Base-by-base conservation (phyloP, 2,329 filamentous ascomycete genomes). In the Aspergillus sojae region DNA sequence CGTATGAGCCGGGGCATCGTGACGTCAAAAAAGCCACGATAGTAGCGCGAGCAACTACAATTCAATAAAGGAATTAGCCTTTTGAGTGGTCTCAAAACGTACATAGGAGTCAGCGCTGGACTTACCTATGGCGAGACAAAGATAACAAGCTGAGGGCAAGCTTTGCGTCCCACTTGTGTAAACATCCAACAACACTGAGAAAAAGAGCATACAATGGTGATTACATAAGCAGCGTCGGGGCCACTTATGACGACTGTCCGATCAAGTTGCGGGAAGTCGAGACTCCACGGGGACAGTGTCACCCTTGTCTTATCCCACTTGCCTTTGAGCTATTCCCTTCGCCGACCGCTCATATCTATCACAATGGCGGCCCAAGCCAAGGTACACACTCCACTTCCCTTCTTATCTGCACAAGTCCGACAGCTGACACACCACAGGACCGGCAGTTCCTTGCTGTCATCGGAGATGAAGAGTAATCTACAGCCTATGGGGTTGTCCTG, bases 371-470 rank as follows among this genome's bases (percentile, higher is more conserved):
- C 87, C 69, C 81, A 86, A 62, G 76, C 87, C 65, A 88, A 88
- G 77, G 79, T 81, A 76, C 58, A 62, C 48, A 36, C 39, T 4
- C 62, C 62, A 57, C 58, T 52, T 61, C 57, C 57, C 59, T 43
- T n/a, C 46, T 39, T 16, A 34, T 14, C 45, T 53, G 41, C 50
- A 52, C n/a, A 11, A 32, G 53, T 55, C 30, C 43, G 32, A 46
- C 34, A 26, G 60, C 63, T 67, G 46, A 67, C 79, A 39, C 32
- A 55, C 57, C 64, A 61, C 60, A 93, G 82, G 93, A 98, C 81
- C 88, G 95, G 74, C 91, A 99, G 81, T 97, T 99, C 77, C 88
- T 99, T 63, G 95, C 95, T 68, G 94, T 99, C 56, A 99, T 99
- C 76, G 95, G 95, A 58, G 95, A 99, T 79, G 95, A 99, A 88